phyloP scores from a whole-genome alignment of 176 grass and related monocot genomes.

The Rhipidocladum racemiflorum region DNA sequence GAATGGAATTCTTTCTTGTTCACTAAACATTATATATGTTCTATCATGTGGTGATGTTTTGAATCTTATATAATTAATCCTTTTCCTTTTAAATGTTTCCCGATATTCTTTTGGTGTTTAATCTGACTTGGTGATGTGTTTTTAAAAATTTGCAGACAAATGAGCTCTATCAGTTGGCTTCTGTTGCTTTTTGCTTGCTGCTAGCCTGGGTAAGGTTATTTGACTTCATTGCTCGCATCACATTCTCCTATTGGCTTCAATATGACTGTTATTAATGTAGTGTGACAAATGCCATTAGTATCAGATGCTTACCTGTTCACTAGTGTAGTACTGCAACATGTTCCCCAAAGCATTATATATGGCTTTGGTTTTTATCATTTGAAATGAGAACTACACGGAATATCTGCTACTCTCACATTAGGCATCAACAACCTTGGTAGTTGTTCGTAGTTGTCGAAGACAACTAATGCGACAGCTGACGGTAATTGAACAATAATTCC shows the following conservation, averaged over 20 bases:
- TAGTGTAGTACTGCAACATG: not conserved
- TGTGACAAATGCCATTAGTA: not conserved
- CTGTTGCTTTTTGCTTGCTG: constrained; percentile 90
- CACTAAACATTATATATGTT: constrained; percentile 5
- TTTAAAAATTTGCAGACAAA: constrained; percentile 76
- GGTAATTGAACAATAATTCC: not conserved
- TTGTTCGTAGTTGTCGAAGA: not conserved
- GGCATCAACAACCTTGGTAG: not conserved
- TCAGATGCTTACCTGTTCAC: constrained; percentile 15
- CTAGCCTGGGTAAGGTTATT: constrained; percentile 85
- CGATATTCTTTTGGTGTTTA: constrained; percentile 5
- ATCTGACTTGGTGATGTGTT: constrained; percentile 16
- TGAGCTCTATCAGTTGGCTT: constrained; percentile 94
- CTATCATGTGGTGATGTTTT: not conserved
- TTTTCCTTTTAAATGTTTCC: constrained; percentile 1
- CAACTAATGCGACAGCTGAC: not conserved
- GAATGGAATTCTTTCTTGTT: not conserved
- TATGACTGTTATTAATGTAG: not conserved
- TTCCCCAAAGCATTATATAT: constrained; percentile 13
- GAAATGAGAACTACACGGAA: not conserved
- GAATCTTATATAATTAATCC: not conserved
- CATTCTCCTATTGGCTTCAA: not conserved
- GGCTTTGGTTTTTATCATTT: not conserved
- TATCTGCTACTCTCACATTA: constrained; percentile 17
- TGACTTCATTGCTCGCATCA: constrained; percentile 7